Percentiles rank a stretch among this genome's conserved stretches.
Evolutionary conservation across 2,329 filamentous ascomycete species (phyloP).

Genomic region (Cladosporium halotolerans): DNA sequence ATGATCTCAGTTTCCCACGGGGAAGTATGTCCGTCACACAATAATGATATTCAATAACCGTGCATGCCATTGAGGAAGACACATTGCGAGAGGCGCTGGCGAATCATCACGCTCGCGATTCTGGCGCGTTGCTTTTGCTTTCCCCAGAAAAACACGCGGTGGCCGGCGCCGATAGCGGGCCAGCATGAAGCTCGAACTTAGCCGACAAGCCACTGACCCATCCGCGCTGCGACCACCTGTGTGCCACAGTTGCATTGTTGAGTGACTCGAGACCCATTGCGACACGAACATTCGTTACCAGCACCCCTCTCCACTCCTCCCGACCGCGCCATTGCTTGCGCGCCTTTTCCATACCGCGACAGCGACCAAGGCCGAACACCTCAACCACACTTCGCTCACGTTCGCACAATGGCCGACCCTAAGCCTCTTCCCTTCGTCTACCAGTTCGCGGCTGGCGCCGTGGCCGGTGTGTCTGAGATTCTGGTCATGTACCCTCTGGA

Average conservation of each 20-base stretch:
- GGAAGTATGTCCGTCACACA: too few species aligned
- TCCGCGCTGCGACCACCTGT: too few species aligned
- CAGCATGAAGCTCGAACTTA: too few species aligned
- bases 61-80: too few species aligned
- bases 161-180: too few species aligned
- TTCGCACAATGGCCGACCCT: conserved; percentile 41
- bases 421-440: conserved; percentile 87
- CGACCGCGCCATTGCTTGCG: neutral
- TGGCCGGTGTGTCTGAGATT: conserved; percentile 88
- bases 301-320: neutral
- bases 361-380: neutral
- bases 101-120: too few species aligned
- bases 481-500: conserved; percentile 86
- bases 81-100: too few species aligned
- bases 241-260: neutral
- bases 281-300: neutral
- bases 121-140: too few species aligned
- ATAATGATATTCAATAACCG: too few species aligned
- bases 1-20: too few species aligned
- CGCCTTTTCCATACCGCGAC: neutral
- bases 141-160: too few species aligned
- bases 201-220: too few species aligned
- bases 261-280: neutral
- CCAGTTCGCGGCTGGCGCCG: conserved; percentile 93
- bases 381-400: neutral